Conservation (phyloP, 2,329 filamentous ascomycete genomes). For the Penicillium digitatum region DNA sequence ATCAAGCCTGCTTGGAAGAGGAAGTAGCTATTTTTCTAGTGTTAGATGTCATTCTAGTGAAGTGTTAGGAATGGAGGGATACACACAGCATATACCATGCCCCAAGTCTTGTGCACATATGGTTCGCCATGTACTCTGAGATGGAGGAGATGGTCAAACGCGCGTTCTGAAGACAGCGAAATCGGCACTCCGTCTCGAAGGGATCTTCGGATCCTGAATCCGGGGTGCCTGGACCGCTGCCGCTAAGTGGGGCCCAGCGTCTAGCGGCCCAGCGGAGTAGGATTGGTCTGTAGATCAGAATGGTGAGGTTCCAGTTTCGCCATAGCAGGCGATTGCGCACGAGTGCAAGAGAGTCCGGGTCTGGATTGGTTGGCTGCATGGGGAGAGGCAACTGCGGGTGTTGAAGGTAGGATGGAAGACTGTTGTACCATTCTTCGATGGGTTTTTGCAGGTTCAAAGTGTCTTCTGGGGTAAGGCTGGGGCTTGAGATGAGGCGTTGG, state of each 20-base stretch:
- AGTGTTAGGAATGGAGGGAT: neutral
- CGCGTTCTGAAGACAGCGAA: slow-evolving; percentile 41
- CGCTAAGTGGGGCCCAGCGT: slow-evolving; percentile 29
- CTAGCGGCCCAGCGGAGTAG: slow-evolving; percentile 41
- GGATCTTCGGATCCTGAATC: slow-evolving; percentile 32
- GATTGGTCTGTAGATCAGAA: slow-evolving; percentile 44
- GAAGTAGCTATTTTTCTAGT: slow-evolving; percentile 34
- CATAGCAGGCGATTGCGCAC: slow-evolving; percentile 41
- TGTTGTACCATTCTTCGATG: slow-evolving; percentile 43
- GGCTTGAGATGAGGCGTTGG: slow-evolving; percentile 44
- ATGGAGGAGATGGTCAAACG: slow-evolving; percentile 42
- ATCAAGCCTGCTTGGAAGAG: slow-evolving; percentile 46
- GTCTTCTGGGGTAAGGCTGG: slow-evolving; percentile 41
- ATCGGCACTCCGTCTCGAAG: slow-evolving; percentile 38
- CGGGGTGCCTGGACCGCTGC: slow-evolving; percentile 21
- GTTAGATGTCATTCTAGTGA: neutral
- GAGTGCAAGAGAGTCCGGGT: slow-evolving; percentile 37
- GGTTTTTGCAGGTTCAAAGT: slow-evolving; percentile 40
- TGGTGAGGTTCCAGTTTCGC: slow-evolving; percentile 44
- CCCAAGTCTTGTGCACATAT: slow-evolving; percentile 40
- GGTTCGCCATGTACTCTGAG: slow-evolving; percentile 40
- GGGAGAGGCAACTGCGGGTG: slow-evolving; percentile 26
- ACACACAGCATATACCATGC: slow-evolving; percentile 45
- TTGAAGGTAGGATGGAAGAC: slow-evolving; percentile 42
- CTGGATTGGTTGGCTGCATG: slow-evolving; percentile 26